Evolutionary conservation across 2,329 filamentous ascomycete species (phyloP).

Genomic region (Pseudogymnoascus sp.): DNA sequence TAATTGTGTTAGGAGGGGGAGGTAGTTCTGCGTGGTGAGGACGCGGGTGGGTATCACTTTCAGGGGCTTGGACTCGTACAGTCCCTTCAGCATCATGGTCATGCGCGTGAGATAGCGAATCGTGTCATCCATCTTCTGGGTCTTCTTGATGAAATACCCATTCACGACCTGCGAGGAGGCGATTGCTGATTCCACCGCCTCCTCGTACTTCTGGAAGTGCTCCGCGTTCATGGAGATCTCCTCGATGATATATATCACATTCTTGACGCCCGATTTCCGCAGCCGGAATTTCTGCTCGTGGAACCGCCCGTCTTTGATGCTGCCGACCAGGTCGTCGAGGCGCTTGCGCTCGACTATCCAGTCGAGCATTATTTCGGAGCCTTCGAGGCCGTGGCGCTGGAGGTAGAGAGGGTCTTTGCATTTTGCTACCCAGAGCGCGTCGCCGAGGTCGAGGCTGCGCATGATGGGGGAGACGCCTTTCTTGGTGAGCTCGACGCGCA

Average conservation of each 20-base stretch:
- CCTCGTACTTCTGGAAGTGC: conserved; percentile 50
- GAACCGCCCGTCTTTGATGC: conserved; percentile 76
- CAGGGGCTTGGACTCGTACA: conserved; percentile 54
- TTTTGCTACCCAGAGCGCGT: conserved; percentile 74
- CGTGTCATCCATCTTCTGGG: conserved; percentile 67
- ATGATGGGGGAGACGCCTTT: conserved; percentile 59
- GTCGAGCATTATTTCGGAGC: conserved; percentile 67
- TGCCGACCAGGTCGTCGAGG: conserved; percentile 70
- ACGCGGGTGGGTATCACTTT: conserved; percentile 58
- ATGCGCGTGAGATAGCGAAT: conserved; percentile 68
- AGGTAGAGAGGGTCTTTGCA: conserved; percentile 53
- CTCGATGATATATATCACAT: conserved; percentile 74
- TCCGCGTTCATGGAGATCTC: conserved; percentile 57
- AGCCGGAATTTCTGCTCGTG: conserved; percentile 80
- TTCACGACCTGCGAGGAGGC: conserved; percentile 72
- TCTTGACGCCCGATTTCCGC: conserved; percentile 62
- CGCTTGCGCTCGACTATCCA: conserved; percentile 77
- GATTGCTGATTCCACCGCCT: conserved; percentile 65
- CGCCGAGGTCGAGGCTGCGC: conserved; percentile 63
- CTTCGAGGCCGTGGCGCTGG: conserved; percentile 49
- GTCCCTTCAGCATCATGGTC: conserved; percentile 59
- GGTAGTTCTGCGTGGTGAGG: conserved; percentile 59
- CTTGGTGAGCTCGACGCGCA: conserved; percentile 63
- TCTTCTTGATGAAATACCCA: conserved; percentile 72
- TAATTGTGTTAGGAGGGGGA: conserved; percentile 55